Conservation (phyloP, 306 rosid species). For the Nissolia schottii region DNA sequence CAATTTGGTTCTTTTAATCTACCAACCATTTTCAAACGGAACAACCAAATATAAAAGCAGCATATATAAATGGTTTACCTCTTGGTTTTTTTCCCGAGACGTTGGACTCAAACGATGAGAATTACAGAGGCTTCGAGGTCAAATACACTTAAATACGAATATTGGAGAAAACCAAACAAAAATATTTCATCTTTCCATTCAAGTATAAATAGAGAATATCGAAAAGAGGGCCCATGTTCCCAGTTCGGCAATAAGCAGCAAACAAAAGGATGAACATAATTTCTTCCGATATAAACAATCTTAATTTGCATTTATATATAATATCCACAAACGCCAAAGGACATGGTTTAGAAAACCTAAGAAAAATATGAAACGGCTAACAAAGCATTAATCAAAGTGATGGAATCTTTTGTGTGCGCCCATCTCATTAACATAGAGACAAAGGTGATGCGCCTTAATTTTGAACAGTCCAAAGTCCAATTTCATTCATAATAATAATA, state of each 20-base stretch:
- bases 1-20: not conserved
- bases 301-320: not conserved
- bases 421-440: not conserved
- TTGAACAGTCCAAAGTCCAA: not conserved
- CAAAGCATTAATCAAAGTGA: not conserved
- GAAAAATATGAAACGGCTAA: not conserved
- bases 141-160: not conserved
- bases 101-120: slow-evolving; percentile 7
- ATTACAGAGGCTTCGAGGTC: not conserved
- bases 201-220: not conserved
- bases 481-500: not conserved
- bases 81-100: not conserved
- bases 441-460: not conserved
- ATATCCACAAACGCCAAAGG: not conserved
- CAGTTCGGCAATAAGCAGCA: not conserved
- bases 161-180: not conserved
- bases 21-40: not conserved
- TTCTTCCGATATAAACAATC: not conserved
- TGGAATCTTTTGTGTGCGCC: not conserved
- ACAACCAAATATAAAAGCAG: not conserved
- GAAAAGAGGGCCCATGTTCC: not conserved
- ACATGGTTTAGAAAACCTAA: not conserved
- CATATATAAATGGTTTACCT: slow-evolving; percentile 8
- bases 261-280: not conserved
- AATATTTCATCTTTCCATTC: not conserved